Base-by-base conservation (phyloP, 2,329 filamentous ascomycete genomes). In the Botrytis aclada region DNA sequence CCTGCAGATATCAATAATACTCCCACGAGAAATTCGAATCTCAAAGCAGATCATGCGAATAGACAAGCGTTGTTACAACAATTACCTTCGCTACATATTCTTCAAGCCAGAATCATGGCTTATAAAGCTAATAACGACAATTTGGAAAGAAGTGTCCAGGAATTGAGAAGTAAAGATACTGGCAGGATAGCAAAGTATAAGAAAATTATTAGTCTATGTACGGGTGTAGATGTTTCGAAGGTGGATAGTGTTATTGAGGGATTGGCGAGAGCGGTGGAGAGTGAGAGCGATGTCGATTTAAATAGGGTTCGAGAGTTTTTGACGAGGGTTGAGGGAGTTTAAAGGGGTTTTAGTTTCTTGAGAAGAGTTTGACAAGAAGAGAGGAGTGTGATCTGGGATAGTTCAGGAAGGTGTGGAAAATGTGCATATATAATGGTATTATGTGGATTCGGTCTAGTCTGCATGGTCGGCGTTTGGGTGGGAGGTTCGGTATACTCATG, bases 151-250 rank as follows among this genome's bases (percentile, higher is more conserved):
- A 89, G 92, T 77, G 90, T 94, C 2, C 87, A 88, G 29, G 88
- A 88, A 9, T 86, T 99, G 14, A 91, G 93, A 80, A 90, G 91
- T 43, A 90, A 93, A 74, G 95, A 93, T 77, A 91, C 90, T 7
- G 94, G 97, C 71, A 86, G 97, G 5, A 95, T 97, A 79, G 86
- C 92, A 76, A 94, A 96, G 82, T 98, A 98, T 81, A 88, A 94
- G 39, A 92, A 92, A 76, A 93, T 98, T 43, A 94, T 99, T 37
- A 90, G 92, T 71, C 84, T 98, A 20, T 98, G 95, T 80, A 97
- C 94, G 0, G 90, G 90, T 14, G 92, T 95, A 47, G 87, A 89
- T 0, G 94, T 97, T 75, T 86, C 87, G 14, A 88, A 76, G 25
- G 92, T 98, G 22, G 96, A 98, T 77, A 88, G 89, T 73, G 88